Base-by-base conservation (phyloP, 1,284 basidiomycete species). In the Ustilago shanxiensis region DNA sequence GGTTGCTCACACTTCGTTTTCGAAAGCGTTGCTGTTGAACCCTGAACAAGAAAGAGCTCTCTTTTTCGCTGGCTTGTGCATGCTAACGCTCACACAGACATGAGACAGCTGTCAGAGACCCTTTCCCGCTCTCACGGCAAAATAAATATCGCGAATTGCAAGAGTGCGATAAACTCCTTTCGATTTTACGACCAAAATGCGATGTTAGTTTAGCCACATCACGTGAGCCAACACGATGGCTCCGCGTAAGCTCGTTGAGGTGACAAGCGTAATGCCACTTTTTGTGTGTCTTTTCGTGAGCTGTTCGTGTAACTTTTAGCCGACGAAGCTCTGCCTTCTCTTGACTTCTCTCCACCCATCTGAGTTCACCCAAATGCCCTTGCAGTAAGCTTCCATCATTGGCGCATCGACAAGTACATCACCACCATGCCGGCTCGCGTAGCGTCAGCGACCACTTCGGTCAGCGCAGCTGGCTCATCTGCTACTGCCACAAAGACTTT, bases 141-240 rank as follows among this genome's bases (percentile, higher is more conserved):
- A n/a, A n/a, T n/a, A n/a, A n/a, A 39, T 16, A 39, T 16, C 14
- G 37, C 37, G 37, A 16, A 16, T 39, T 39, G 37, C 37, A 16
- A 16, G 14, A 16, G 13, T 16, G 37, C 14, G n/a, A n/a, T n/a
- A 47, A 47, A 22, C 24, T 49, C 11, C 47, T 24, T 49, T 26
- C 7, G 11, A n/a, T 9, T 26, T 49, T 49, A 11, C 2, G 29
- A 28, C 18, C 20, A 18, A 39, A 28, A 26, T 26, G 0, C 9
- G 49, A 22, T 65, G 58, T 66, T 61, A 61, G 54, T 53, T 53
- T 41, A 22, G n/a, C 28, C 14, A 24, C 37, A 62, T 66, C 69
- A 72, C 69, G 69, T 72, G 69, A 72, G 64, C 55, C 51, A 63
- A 72, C 69, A 72, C 69, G 69, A 8, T 28, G 33, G 14, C 14